Evolutionary conservation across 2,329 filamentous ascomycete species (phyloP).

Genomic region (Colletotrichum caudatum): DNA sequence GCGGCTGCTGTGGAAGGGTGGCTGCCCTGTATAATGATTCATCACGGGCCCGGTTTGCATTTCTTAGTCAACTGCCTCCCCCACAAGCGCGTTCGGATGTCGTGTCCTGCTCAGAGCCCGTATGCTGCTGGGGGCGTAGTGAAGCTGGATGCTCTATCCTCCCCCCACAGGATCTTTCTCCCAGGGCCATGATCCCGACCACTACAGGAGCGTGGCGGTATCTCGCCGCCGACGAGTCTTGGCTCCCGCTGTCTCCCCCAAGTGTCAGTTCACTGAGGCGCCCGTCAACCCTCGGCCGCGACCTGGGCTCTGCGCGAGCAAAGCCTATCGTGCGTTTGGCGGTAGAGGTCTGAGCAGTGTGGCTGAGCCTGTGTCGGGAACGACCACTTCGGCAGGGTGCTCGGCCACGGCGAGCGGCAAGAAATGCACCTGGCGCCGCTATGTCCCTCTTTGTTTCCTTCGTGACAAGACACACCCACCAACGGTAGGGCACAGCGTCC

Average conservation of each 20-base stretch:
- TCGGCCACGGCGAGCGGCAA: constrained; percentile 32
- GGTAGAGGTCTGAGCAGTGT: constrained; percentile 35
- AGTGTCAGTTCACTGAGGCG: constrained; percentile 2
- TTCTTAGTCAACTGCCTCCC: background rate
- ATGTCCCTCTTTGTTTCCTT: constrained; percentile 10
- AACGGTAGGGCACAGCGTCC: constrained; percentile 15
- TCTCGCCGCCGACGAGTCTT: background rate
- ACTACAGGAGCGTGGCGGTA: constrained; percentile 7
- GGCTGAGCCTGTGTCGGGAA: constrained; percentile 36
- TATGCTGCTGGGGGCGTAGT: background rate
- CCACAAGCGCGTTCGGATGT: constrained; percentile 8
- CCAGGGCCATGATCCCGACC: background rate
- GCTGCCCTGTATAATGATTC: constrained; percentile 19
- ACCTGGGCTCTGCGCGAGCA: constrained; percentile 38
- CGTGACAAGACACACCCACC: constrained; percentile 1
- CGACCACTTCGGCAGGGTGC: background rate
- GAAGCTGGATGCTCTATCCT: background rate
- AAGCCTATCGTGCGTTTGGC: constrained; percentile 41
- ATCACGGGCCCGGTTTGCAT: background rate
- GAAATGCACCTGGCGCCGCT: constrained; percentile 22
- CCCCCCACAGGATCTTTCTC: background rate
- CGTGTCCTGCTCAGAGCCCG: background rate
- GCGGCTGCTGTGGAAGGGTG: background rate
- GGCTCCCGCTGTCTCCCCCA: background rate
- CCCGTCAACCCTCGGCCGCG: constrained; percentile 31